Evolutionary conservation across 2,329 filamentous ascomycete genomes (phyloP).

Genomic region (Clonostachys rhizophaga): DNA sequence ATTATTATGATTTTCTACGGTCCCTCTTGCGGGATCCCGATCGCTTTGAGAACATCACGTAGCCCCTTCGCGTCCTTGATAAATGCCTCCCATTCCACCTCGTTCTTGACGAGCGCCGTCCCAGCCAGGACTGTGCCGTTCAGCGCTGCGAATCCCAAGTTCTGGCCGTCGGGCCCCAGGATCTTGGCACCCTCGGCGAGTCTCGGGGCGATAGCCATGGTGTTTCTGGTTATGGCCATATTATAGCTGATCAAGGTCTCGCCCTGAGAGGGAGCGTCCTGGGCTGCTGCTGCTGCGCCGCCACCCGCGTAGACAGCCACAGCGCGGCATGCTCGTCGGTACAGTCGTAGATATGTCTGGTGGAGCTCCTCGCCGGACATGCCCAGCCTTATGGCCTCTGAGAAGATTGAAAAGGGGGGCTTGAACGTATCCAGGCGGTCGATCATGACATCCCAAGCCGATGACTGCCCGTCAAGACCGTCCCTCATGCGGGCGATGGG

Average conservation of each 20-base stretch:
- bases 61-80: conserved; percentile 23
- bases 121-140: conserved; percentile 63
- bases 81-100: conserved; percentile 52
- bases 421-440: conserved; percentile 22
- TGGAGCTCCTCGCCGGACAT: conserved; percentile 31
- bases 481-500: conserved; percentile 59
- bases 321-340: conserved; percentile 35
- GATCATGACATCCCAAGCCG: conserved; percentile 43
- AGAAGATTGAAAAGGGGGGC: conserved; percentile 40
- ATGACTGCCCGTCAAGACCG: conserved; percentile 28
- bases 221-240: conserved; percentile 49
- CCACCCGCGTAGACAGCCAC: conserved; percentile 13
- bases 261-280: conserved; percentile 18
- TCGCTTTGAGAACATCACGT: conserved; percentile 12
- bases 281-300: conserved; percentile 2
- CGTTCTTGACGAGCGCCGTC: conserved; percentile 57
- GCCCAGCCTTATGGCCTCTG: conserved; percentile 23
- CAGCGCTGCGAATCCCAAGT: conserved; percentile 40
- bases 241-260: conserved; percentile 59
- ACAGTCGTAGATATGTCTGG: conserved; percentile 39
- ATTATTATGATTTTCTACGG: no score
- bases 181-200: conserved; percentile 40
- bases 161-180: conserved; percentile 15
- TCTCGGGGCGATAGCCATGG: conserved; percentile 51
- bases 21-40: conserved; percentile 18